A percentile compares a stretch with the other conserved stretches of the same genome.
phyloP scores from a whole-genome alignment of 2,329 filamentous ascomycete species.

The Ophiostoma populinum region DNA sequence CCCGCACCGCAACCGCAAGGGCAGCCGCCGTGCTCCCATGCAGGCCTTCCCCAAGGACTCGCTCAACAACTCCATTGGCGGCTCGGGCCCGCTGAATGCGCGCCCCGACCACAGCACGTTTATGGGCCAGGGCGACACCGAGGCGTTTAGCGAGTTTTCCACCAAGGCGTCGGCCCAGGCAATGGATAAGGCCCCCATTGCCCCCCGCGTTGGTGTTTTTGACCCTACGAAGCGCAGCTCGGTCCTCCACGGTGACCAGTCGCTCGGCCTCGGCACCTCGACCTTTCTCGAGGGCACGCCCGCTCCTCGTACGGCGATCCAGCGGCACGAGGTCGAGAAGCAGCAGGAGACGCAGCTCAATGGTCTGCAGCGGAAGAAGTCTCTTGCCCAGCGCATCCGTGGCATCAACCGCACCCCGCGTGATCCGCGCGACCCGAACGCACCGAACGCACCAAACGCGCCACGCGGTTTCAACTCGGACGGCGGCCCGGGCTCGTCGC shows the following conservation, averaged over 20 bases:
- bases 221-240: slow-evolving; percentile 52
- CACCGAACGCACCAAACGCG: no score
- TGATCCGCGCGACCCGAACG: no score
- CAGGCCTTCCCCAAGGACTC: slow-evolving; percentile 88
- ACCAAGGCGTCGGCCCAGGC: slow-evolving; percentile 10
- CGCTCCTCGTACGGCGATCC: slow-evolving; percentile 62
- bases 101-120: slow-evolving; percentile 76
- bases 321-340: slow-evolving; percentile 55
- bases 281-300: slow-evolving; percentile 93
- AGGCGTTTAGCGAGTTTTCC: slow-evolving; percentile 67
- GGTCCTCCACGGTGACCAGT: slow-evolving; percentile 69
- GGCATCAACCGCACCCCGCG: slow-evolving; percentile 60
- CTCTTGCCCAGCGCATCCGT: slow-evolving; percentile 77
- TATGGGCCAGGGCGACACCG: slow-evolving; percentile 61
- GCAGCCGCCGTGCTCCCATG: slow-evolving; percentile 75
- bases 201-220: slow-evolving; percentile 31
- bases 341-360: slow-evolving; percentile 34
- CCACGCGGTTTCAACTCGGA: slow-evolving; percentile 9
- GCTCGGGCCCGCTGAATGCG: slow-evolving; percentile 66
- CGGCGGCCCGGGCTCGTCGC: slow-evolving; percentile 14
- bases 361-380: slow-evolving; percentile 79
- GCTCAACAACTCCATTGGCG: slow-evolving; percentile 80
- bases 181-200: slow-evolving; percentile 18
- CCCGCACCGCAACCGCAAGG: slow-evolving; percentile 78
- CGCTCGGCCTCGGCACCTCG: slow-evolving; percentile 72